Base-by-base conservation (phyloP, 2,329 filamentous ascomycete species). In the Amesomyces nigricolor region DNA sequence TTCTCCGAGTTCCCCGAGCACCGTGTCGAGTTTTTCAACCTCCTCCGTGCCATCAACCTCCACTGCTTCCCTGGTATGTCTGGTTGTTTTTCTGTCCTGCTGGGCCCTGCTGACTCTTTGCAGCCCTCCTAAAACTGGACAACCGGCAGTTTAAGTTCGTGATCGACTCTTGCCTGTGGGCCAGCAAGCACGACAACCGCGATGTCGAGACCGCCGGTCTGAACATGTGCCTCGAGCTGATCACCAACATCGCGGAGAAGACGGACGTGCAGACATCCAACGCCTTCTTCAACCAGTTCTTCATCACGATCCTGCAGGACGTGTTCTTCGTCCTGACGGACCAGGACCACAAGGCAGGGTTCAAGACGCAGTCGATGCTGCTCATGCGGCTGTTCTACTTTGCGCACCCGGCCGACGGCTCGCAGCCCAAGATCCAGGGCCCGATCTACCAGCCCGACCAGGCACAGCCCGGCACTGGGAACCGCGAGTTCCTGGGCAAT, bases 171-270 rank as follows among this genome's bases (percentile, higher is more conserved):
- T 99, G 95, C 78, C 91, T 97, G 80, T 99, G 94, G 95, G 94
- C 95, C n/a, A 96, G 92, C 78, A 99, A 99, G 78, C 94, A 99
- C 73, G 94, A 99, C 75, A 99, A 99, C 74, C 88, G 94, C 58
- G 91, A 96, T 68, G 94, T 99, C 30, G 94, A 99, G 73, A 90
- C 89, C 63, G 95, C 94, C 39, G 94, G 94, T 58, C 83, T 99
- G 58, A 94, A 91, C 73, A 99, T 99, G 94, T 97, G 92, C 71
- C 83, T 96, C 63, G 94, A 99, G 74, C 79, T 99, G 62, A 91
- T 99, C 70, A 92, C 88, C 73, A 99, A 99, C 74, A 96, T 99
- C 77, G 90, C 92, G 8, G 92, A 96, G 65, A 88, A 92, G 68
- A 87, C 91, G 1, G 91, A 97, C 69, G 75, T 82, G 17, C 79